Conservation (phyloP, 257 asterid species). For the Eucommia ulmoides region DNA sequence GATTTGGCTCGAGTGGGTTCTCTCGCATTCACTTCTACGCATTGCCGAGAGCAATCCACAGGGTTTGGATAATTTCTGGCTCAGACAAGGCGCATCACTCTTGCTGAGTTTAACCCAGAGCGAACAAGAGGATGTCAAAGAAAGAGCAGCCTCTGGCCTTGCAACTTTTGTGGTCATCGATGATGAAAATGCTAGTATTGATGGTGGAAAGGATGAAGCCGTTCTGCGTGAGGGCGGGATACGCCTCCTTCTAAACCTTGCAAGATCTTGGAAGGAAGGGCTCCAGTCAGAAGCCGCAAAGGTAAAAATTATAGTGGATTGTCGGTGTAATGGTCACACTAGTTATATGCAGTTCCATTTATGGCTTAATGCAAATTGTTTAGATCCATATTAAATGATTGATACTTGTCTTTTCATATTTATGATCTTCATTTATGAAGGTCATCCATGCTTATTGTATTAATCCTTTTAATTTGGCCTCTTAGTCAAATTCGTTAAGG, state of each 20-base stretch:
- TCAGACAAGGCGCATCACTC: conserved; percentile 59
- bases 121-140: conserved; percentile 72
- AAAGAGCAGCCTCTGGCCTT: conserved; percentile 78
- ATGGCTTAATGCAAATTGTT: no score
- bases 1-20: conserved; percentile 73
- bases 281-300: conserved; percentile 81
- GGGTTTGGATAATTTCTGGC: conserved; percentile 73
- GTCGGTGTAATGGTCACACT: no score
- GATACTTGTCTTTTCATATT: not conserved
- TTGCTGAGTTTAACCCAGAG: conserved; percentile 65
- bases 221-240: conserved; percentile 62
- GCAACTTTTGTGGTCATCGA: conserved; percentile 70
- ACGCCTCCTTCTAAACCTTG: conserved; percentile 56
- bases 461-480: no score
- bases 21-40: conserved; percentile 66
- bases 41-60: conserved; percentile 65
- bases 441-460: no score
- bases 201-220: conserved; percentile 69
- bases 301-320: conserved; percentile 32
- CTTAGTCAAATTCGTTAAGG: no score
- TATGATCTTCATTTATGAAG: no score
- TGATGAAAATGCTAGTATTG: conserved; percentile 71
- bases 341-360: no score
- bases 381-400: not conserved
- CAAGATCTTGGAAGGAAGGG: conserved; percentile 69